Conservation (phyloP, 2,329 filamentous ascomycete genomes). For the Apiospora malaysiana region DNA sequence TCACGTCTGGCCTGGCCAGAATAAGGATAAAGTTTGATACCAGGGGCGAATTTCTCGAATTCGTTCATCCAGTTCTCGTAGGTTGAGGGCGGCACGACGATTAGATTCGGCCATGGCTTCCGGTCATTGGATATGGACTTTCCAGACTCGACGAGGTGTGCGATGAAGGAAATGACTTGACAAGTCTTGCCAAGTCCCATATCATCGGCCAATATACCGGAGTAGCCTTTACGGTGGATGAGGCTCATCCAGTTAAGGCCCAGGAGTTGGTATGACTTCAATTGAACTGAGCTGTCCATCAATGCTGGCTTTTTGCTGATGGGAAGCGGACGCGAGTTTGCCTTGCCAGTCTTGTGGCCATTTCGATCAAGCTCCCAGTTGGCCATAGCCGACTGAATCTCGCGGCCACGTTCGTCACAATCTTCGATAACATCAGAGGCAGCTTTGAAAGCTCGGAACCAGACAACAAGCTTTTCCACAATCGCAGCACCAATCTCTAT, state of each 20-base stretch:
- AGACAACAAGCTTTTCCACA: slow-evolving; percentile 49
- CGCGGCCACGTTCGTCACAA: slow-evolving; percentile 55
- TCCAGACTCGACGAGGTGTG: slow-evolving; percentile 74
- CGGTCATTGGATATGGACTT: slow-evolving; percentile 26
- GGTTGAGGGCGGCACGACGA: slow-evolving; percentile 92
- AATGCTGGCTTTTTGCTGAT: slow-evolving; percentile 70
- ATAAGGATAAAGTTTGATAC: slow-evolving; percentile 74
- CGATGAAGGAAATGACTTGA: slow-evolving; percentile 91
- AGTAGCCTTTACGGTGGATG: slow-evolving; percentile 78
- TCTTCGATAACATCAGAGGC: slow-evolving; percentile 45
- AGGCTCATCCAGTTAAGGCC: slow-evolving; percentile 94
- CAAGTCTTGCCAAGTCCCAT: slow-evolving; percentile 98
- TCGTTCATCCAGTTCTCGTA: slow-evolving; percentile 96
- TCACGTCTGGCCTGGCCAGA: slow-evolving; percentile 65
- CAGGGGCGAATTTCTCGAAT: slow-evolving; percentile 85
- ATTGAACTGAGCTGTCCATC: slow-evolving; percentile 76
- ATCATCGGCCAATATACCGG: slow-evolving; percentile 93
- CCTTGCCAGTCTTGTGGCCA: slow-evolving; percentile 42
- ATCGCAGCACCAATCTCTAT: slow-evolving; percentile 39
- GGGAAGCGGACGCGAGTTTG: slow-evolving; percentile 44
- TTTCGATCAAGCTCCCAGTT: slow-evolving; percentile 40
- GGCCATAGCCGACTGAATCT: slow-evolving; percentile 35
- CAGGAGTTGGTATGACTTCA: slow-evolving; percentile 94
- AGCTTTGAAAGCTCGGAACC: slow-evolving; percentile 52
- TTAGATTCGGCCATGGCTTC: slow-evolving; percentile 73